Base-by-base conservation (phyloP, 352 stramenopile species). In the Albugo laibachii region DNA sequence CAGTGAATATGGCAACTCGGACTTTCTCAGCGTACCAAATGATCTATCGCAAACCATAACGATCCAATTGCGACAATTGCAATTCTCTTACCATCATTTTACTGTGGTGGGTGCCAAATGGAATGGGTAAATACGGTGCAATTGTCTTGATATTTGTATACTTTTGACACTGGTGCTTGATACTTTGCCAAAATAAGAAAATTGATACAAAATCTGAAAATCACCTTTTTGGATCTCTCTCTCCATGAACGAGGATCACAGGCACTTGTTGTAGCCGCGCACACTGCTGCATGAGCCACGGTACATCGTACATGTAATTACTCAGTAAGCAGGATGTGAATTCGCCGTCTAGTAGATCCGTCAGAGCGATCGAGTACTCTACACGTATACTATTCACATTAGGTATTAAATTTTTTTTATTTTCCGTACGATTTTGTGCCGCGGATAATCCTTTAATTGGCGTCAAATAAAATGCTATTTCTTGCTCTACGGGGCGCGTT, bases 21-120 rank as follows among this genome's bases (percentile, higher is more conserved):
- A 86, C 69, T 40, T 72, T 71, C 0, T 59, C 53, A 11, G 61
- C 49, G 48, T 81, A 83, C 21, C 87, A 48, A 5, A 81, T 57
- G 14, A 86, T 48, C 59, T 65, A 16, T 5, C 19, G 1, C 18
- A 41, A 11, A 5, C 5, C 5, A 18, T 18, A 51, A 15, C 13
- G 35, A 2, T 39, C 36, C 14, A 15, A 11, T 41, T 36, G 18
- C n/a, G 11, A 18, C 13, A 14, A 45, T 11, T 24, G 44, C 13
- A 45, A 1, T 2, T 1, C 11, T 14, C 2, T 11, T 14, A 47
- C 69, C 52, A 88, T 57, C 69, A 86, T 88, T 46, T 93, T 93
- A 0, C 76, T 86, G 55, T 93, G 80, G 58, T 93, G 78, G 16
- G 71, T 87, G 11, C 80, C 80, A 54, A 85, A 92, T 2, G 76